These are phyloP conservation scores for Pyrenochaeta sp. DNA, from an alignment of 2,329 filamentous ascomycete genomes.

Conservation along the genomic window DNA sequence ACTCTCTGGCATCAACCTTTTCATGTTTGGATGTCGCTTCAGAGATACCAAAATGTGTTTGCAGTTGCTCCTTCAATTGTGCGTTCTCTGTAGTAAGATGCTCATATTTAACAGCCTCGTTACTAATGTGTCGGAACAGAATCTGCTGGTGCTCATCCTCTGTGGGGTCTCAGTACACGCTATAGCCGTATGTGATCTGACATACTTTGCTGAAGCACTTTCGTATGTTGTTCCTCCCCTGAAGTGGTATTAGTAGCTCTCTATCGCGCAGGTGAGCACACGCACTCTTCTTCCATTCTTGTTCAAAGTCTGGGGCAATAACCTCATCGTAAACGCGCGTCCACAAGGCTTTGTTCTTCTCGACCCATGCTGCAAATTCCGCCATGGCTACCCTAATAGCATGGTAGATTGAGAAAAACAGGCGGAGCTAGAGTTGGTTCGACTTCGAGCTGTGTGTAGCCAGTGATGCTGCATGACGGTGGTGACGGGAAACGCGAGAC, in stretches of 20 bases:
- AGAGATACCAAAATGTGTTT: constrained; percentile 12
- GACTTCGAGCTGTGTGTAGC: background rate
- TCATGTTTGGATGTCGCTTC: constrained; percentile 5
- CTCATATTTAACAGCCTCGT: constrained; percentile 30
- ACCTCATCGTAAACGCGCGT: constrained; percentile 46
- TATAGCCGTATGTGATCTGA: background rate
- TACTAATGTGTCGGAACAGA: constrained; percentile 29
- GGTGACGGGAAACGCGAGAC: constrained; percentile 20
- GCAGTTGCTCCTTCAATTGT: constrained; percentile 24
- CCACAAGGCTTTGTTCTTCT: constrained; percentile 38
- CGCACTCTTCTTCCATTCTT: constrained; percentile 46
- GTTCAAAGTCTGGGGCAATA: constrained; percentile 41
- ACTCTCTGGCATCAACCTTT: background rate
- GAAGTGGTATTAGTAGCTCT: constrained; percentile 5
- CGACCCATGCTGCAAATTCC: constrained; percentile 38
- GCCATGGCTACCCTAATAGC: constrained; percentile 26
- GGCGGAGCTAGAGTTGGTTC: background rate
- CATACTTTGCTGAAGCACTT: constrained; percentile 40
- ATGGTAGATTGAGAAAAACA: background rate
- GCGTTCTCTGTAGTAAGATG: constrained; percentile 30
- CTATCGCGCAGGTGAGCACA: constrained; percentile 1
- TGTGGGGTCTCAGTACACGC: constrained; percentile 16
- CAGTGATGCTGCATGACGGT: constrained; percentile 19
- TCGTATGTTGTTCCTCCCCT: constrained; percentile 37
- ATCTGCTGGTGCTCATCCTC: constrained; percentile 41